Percentiles rank a stretch among this genome's conserved stretches.
These are phyloP conservation scores for Plicaturopsis crispa DNA, from an alignment of 768 basidiomycete species.

Conservation along the genomic window DNA sequence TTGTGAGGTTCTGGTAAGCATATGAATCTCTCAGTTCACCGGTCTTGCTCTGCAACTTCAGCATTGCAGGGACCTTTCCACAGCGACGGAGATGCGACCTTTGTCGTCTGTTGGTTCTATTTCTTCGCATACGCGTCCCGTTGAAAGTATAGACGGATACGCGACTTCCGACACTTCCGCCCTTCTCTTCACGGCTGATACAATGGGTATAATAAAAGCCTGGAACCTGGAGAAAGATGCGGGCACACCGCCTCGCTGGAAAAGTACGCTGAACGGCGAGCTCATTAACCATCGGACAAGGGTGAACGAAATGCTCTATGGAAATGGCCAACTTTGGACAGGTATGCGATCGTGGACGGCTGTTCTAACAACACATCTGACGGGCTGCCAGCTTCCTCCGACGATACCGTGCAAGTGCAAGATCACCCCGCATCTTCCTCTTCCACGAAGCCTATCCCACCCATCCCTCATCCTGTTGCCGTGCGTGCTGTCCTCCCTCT, in stretches of 20 bases:
- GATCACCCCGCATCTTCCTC: slow-evolving; percentile 29
- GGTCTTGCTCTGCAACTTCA: background rate
- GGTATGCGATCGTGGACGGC: slow-evolving; percentile 41
- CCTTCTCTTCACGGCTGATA: slow-evolving; percentile 78
- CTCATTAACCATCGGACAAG: slow-evolving; percentile 73
- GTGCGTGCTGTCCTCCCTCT: slow-evolving; percentile 74
- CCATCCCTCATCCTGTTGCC: slow-evolving; percentile 51
- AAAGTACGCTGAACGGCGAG: slow-evolving; percentile 43
- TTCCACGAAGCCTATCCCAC: slow-evolving; percentile 13
- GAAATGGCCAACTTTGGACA: slow-evolving; percentile 79
- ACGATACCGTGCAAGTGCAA: slow-evolving; percentile 71
- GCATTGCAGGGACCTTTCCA: slow-evolving; percentile 55
- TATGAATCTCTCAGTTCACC: background rate
- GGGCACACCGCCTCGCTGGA: slow-evolving; percentile 35
- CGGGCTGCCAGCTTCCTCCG: slow-evolving; percentile 64
- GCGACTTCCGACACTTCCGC: slow-evolving; percentile 34
- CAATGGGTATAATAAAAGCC: slow-evolving; percentile 81
- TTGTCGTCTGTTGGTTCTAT: slow-evolving; percentile 58
- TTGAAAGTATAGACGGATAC: slow-evolving; percentile 68
- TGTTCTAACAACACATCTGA: background rate
- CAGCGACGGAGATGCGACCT: slow-evolving; percentile 28
- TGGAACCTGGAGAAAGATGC: slow-evolving; percentile 54
- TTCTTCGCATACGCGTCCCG: slow-evolving; percentile 81
- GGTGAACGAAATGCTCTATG: slow-evolving; percentile 65
- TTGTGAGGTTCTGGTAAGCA: slow-evolving; percentile 79